Conservation (phyloP, 257 asterid species). For the Salvia rosmarinus region DNA sequence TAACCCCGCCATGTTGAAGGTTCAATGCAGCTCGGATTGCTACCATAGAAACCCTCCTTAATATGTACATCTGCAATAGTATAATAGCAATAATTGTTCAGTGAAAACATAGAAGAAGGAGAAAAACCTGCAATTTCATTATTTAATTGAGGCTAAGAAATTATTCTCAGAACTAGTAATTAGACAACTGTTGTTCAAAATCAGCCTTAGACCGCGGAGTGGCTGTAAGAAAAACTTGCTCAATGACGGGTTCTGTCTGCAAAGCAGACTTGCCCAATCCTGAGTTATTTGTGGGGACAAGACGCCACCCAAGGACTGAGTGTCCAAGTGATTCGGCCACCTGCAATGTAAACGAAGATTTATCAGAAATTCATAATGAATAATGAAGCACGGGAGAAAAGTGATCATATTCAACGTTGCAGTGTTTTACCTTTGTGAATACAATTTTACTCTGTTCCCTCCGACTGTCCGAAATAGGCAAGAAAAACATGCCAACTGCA, state of each 20-base stretch:
- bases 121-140: not conserved
- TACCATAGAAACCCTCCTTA: constrained; percentile 97
- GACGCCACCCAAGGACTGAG: constrained; percentile 94
- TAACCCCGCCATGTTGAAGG: constrained; percentile 87
- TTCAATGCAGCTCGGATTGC: constrained; percentile 97
- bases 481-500: constrained; percentile 98
- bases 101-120: constrained; percentile 3
- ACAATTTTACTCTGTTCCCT: constrained; percentile 92
- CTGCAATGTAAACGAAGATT: constrained; percentile 42
- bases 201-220: constrained; percentile 79
- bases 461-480: constrained; percentile 87
- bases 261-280: constrained; percentile 93
- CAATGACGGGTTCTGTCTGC: constrained; percentile 94
- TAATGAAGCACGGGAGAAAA: not conserved
- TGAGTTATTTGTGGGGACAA: constrained; percentile 90
- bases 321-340: constrained; percentile 99
- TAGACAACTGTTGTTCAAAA: constrained; percentile 85
- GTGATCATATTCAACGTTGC: not conserved
- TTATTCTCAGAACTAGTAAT: constrained; percentile 24
- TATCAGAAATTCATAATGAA: constrained; percentile 9
- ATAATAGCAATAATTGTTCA: constrained; percentile 6
- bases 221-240: constrained; percentile 94
- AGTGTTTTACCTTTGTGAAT: constrained; percentile 66
- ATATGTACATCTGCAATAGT: constrained; percentile 78
- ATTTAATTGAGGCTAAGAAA: constrained; percentile 1